Evolutionary conservation across 495 filamentous ascomycete species (phyloP).

Genomic region (Podospora pseudocomata): DNA sequence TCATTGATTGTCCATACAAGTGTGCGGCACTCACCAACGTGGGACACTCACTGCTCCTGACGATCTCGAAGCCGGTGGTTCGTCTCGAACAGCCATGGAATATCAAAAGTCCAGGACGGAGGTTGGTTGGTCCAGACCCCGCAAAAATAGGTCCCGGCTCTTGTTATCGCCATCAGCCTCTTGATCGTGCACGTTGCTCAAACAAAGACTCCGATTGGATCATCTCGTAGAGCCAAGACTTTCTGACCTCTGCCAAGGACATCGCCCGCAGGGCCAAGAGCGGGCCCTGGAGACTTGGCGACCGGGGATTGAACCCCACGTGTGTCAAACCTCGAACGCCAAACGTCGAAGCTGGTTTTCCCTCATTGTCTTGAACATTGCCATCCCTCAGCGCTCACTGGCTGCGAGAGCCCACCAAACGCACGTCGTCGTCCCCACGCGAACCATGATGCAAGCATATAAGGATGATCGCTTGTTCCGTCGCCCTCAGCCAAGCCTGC

Average conservation of each 20-base stretch:
- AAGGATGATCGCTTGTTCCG: constrained; percentile 3
- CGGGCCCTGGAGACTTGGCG: background rate
- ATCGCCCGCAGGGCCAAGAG: background rate
- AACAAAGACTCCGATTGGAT: constrained; percentile 4
- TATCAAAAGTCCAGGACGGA: background rate
- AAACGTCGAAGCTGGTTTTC: constrained; percentile 2
- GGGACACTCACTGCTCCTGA: background rate
- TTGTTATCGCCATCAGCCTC: constrained; percentile 3
- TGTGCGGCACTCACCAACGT: background rate
- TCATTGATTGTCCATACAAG: too few species aligned
- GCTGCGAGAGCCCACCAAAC: background rate
- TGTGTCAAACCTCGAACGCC: constrained; percentile 8
- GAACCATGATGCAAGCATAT: background rate
- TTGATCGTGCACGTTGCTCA: constrained; percentile 18
- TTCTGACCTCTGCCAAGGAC: background rate
- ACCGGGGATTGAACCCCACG: background rate
- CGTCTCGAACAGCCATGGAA: background rate
- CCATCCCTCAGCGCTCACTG: background rate
- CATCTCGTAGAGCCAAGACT: background rate
- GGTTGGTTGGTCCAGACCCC: background rate
- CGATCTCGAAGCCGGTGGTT: background rate
- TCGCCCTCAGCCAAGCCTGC: constrained; percentile 2
- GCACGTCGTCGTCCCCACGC: background rate
- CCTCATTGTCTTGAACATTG: background rate
- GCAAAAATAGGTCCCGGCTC: constrained; percentile 1